Evolutionary conservation across 2,329 filamentous ascomycete species (phyloP).

Genomic region (Beauveria brongniartii): DNA sequence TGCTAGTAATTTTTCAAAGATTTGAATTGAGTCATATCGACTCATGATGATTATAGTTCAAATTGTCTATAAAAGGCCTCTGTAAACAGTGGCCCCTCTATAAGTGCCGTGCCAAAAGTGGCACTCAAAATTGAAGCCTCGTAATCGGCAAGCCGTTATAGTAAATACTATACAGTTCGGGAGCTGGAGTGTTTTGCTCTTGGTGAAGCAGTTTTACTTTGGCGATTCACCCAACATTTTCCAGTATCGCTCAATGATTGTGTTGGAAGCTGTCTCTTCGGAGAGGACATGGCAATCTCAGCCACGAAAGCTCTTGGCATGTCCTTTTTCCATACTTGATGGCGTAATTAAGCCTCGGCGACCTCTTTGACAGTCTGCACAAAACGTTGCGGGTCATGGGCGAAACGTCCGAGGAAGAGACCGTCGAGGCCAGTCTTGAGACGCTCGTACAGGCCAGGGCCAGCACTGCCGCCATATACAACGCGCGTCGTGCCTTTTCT

Average conservation of each 20-base stretch:
- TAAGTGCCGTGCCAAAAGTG: background rate
- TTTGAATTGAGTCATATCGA: background rate
- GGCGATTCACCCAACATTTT: background rate
- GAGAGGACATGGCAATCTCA: background rate
- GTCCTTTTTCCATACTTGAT: background rate
- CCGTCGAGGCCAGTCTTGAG: constrained; percentile 67
- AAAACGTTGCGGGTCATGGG: constrained; percentile 66
- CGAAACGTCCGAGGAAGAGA: constrained; percentile 74
- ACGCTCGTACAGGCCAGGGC: constrained; percentile 64
- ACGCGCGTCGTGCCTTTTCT: constrained; percentile 56
- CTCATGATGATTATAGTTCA: background rate
- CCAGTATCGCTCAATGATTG: too few species aligned
- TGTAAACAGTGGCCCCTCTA: background rate
- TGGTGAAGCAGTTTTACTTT: background rate
- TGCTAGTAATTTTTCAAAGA: background rate
- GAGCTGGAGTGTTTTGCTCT: background rate
- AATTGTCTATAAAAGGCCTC: background rate
- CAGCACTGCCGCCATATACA: constrained; percentile 76
- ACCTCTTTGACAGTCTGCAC: constrained; percentile 67
- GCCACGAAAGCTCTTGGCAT: background rate
- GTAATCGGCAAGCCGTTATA: background rate
- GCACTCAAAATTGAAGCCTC: background rate
- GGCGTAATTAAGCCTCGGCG: constrained; percentile 31
- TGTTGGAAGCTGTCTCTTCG: background rate
- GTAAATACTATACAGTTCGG: background rate